Evolutionary conservation across 805 yeast genomes (phyloP).

Genomic region (Metschnikowia sp.): DNA sequence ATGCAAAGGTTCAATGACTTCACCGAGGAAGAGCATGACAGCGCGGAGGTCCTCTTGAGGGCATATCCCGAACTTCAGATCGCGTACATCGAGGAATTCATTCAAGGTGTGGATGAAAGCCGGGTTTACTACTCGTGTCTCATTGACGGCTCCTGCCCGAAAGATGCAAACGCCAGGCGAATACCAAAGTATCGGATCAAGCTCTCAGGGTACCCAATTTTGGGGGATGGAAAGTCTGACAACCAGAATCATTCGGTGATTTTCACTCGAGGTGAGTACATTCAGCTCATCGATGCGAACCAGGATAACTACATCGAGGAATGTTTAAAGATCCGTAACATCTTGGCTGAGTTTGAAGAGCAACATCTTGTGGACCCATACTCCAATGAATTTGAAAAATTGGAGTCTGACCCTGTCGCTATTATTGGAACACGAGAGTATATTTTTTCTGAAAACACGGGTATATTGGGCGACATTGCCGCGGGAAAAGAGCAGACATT

Average conservation of each 20-base stretch:
- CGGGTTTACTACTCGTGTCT: constrained; percentile 71
- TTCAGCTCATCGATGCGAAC: constrained; percentile 81
- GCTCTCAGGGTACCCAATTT: constrained; percentile 78
- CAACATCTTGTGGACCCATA: constrained; percentile 24
- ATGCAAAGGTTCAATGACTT: constrained; percentile 81
- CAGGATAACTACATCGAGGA: constrained; percentile 86
- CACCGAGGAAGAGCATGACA: constrained; percentile 70
- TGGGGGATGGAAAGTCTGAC: constrained; percentile 89
- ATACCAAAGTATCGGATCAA: constrained; percentile 70
- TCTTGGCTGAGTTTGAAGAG: constrained; percentile 81
- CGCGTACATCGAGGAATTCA: constrained; percentile 93
- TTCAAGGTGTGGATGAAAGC: constrained; percentile 57
- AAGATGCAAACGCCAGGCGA: constrained; percentile 53
- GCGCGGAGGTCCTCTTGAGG: constrained; percentile 75
- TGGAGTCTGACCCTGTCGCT: constrained; percentile 48
- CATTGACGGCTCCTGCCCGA: constrained; percentile 76
- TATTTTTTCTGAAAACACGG: constrained; percentile 82
- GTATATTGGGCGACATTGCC: constrained; percentile 84
- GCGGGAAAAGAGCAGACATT: constrained; percentile 90
- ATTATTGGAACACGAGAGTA: constrained; percentile 86
- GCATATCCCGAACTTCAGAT: constrained; percentile 85
- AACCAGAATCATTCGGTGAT: constrained; percentile 80
- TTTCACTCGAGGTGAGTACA: constrained; percentile 80
- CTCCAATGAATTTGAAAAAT: constrained; percentile 10
- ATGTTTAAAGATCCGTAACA: constrained; percentile 78